Evolutionary conservation across 2,329 filamentous ascomycete species (phyloP).

Genomic region (Fusarium odoratissimum): DNA sequence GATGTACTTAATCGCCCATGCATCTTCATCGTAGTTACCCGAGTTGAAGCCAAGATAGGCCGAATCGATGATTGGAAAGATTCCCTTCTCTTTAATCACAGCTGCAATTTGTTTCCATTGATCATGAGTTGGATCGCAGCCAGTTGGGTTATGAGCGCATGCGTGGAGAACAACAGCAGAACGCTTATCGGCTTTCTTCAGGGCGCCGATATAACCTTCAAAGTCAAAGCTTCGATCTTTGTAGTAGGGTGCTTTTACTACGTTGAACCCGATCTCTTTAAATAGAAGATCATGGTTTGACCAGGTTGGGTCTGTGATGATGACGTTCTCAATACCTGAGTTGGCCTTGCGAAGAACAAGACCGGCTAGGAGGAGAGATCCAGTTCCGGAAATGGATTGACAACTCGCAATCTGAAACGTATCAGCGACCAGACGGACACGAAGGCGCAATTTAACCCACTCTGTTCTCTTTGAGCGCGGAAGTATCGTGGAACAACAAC

Average conservation of each 20-base stretch:
- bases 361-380: constrained; percentile 52
- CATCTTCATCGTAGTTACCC: constrained; percentile 39
- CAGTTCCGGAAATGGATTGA: constrained; percentile 56
- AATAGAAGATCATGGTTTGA: constrained; percentile 55
- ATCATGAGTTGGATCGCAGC: constrained; percentile 49
- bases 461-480: constrained; percentile 43
- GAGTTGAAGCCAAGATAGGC: constrained; percentile 43
- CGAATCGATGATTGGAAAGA: constrained; percentile 40
- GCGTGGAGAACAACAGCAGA: constrained; percentile 53
- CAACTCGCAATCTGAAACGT: constrained; percentile 47
- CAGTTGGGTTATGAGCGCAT: constrained; percentile 58
- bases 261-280: constrained; percentile 47
- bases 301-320: constrained; percentile 56
- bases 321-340: constrained; percentile 45
- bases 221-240: constrained; percentile 49
- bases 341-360: constrained; percentile 46
- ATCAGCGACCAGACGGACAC: fast-evolving
- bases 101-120: constrained; percentile 43
- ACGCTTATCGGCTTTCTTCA: constrained; percentile 43
- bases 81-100: constrained; percentile 14
- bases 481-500: constrained; percentile 47
- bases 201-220: constrained; percentile 42
- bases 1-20: constrained; percentile 39
- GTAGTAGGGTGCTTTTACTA: constrained; percentile 52
- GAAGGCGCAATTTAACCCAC: constrained; percentile 17